Evolutionary conservation across 2,329 filamentous ascomycete genomes (phyloP), one percentile per base, ranked within the genome.

Genomic region (Colletotrichum chrysophilum): DNA sequence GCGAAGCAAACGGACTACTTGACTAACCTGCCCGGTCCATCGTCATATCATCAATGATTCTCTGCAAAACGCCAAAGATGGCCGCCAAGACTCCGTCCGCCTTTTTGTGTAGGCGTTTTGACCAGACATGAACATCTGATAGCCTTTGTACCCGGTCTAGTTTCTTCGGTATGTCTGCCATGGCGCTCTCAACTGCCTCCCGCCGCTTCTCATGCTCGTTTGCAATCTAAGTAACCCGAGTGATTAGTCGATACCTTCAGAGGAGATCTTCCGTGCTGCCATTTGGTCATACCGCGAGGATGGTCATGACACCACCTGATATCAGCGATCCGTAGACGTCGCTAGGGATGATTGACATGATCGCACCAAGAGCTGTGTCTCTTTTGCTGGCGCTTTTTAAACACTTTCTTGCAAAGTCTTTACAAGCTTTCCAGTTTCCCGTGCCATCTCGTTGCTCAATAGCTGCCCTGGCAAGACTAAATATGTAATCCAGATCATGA

Each of bases 301-400:
- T 70, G 8, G 66, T 70, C 66, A 70, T 52, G 7, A 71, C 9
- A n/a, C 68, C 68, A 9, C 68, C 68, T 4, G 68, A 71, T 9
- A 71, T 55, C 8, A 71, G 58, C 18, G 68, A 71, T 8, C 68
- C 68, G 28, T 71, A 71, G 21, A 55, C 18, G 36, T 65, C 68
- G 18, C 26, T 34, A 2, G 68, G 68, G 16, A 71, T 36, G 36
- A 71, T 71, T 3, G 38, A 52, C 68, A 66, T 30, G n/a, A 71
- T 55, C 6, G 58, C 68, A 28, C 61, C 61, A 2, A 71, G 60
- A 55, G 48, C 28, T 9, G 68, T 65, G n/a, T 71, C 61, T 34
- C 18, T 36, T 12, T 16, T 65, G 36, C 52, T 24, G 7, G 61
- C 68, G 24, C 60, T 71, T 38, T 38, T 52, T 1, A 56, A 8